Percentiles rank a stretch among this genome's conserved stretches.
phyloP scores from a whole-genome alignment of 306 rosid species.

The Nissolia schottii region DNA sequence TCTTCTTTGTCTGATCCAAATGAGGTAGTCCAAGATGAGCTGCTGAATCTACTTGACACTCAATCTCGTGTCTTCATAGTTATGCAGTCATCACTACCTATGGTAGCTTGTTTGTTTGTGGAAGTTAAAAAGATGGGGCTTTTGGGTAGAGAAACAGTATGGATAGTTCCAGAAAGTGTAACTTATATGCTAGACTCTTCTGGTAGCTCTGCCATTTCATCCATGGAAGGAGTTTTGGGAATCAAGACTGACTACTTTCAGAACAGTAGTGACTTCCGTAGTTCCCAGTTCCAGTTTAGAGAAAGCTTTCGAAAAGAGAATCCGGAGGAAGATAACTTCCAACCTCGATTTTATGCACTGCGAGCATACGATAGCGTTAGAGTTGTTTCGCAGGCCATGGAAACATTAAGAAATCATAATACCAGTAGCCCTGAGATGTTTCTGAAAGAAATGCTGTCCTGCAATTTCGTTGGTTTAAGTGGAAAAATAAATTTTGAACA shows the following conservation, averaged over 20 bases:
- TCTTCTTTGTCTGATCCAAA: slow-evolving; percentile 25
- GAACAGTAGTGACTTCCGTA: not conserved
- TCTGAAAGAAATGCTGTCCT: slow-evolving; percentile 1
- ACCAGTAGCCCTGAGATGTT: not conserved
- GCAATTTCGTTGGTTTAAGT: slow-evolving; percentile 35
- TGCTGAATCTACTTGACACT: slow-evolving; percentile 16
- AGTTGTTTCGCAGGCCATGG: slow-evolving; percentile 25
- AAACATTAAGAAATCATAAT: not conserved
- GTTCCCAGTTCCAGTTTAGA: slow-evolving; percentile 23
- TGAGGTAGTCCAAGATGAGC: slow-evolving; percentile 21
- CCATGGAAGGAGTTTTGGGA: slow-evolving; percentile 47
- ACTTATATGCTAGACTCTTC: slow-evolving; percentile 28
- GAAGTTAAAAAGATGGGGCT: slow-evolving; percentile 39
- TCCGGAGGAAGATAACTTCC: slow-evolving; percentile 23
- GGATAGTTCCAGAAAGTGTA: slow-evolving; percentile 44
- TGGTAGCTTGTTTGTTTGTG: slow-evolving; percentile 34
- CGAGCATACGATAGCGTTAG: slow-evolving; percentile 44
- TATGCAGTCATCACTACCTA: slow-evolving; percentile 38
- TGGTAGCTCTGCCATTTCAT: slow-evolving; percentile 12
- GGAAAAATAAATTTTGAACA: slow-evolving; percentile 36
- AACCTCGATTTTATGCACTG: slow-evolving; percentile 41
- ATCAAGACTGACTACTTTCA: slow-evolving; percentile 31
- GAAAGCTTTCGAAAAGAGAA: not conserved
- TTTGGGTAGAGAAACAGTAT: slow-evolving; percentile 35
- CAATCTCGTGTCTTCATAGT: slow-evolving; percentile 49